A percentile compares a stretch with the other conserved stretches of the same genome.
Evolutionary conservation across 768 basidiomycete species (phyloP).

Genomic region (Sporobolomyces phaffii): DNA sequence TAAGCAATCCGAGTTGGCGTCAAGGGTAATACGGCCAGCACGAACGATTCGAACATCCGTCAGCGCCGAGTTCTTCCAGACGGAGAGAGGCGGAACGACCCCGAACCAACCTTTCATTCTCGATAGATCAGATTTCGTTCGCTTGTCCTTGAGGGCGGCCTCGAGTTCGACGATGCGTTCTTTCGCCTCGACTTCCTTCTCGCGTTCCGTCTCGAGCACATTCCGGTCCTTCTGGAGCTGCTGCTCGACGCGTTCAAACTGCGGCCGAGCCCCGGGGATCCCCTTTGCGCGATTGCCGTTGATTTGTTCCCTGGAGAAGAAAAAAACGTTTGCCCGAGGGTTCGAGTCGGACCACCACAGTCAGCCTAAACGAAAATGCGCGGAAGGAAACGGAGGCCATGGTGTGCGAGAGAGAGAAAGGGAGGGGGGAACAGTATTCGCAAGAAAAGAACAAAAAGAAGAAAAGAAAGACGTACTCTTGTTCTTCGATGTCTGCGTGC

Average conservation of each 20-base stretch:
- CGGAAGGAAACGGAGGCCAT: too few species aligned
- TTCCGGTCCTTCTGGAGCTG: slow-evolving; percentile 15
- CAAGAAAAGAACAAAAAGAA: not conserved
- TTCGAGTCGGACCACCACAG: too few species aligned
- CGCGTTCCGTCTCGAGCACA: slow-evolving; percentile 12
- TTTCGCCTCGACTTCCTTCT: slow-evolving; percentile 3
- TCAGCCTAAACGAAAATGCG: too few species aligned
- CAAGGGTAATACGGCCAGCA: too few species aligned
- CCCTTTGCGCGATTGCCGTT: slow-evolving; percentile 16
- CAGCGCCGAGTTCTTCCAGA: not conserved
- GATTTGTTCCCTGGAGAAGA: slow-evolving; percentile 20
- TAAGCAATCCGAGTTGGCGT: not conserved
- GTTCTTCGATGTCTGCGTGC: slow-evolving; percentile 40
- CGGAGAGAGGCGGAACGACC: too few species aligned
- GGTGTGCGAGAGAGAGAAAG: too few species aligned
- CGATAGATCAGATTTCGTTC: slow-evolving; percentile 38
- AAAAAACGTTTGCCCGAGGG: not conserved
- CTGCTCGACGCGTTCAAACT: slow-evolving; percentile 23
- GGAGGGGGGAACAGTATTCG: too few species aligned
- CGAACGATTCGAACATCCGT: too few species aligned
- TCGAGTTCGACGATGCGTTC: slow-evolving; percentile 19
- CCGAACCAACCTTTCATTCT: slow-evolving; percentile 38
- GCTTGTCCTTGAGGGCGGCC: slow-evolving; percentile 25
- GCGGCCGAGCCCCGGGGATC: slow-evolving; percentile 20
- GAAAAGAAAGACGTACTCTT: slow-evolving; percentile 28